Evolutionary conservation across 2,329 filamentous ascomycete species (phyloP), one percentile per base, ranked within the genome.

Genomic region (Trichothecium roseum): DNA sequence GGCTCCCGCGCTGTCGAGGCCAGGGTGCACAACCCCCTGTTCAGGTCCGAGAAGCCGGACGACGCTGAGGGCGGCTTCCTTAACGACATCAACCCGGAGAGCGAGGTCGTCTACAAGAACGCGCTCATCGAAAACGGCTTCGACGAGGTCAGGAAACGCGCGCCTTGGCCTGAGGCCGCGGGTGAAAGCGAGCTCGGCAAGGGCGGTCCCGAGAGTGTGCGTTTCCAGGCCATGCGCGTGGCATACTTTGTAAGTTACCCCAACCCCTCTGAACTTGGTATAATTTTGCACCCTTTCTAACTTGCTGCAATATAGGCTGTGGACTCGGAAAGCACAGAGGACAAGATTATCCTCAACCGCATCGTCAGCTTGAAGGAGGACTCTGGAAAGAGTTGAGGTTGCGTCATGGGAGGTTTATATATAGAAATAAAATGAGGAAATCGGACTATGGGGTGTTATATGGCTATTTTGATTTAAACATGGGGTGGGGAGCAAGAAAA

Each of bases 361-460:
- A 95, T 96, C 50, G 88, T 96, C 16, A 84, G 82, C 32, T 60
- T 95, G 51, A 94, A 94, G 65, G 88, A 94, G 60, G 85, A 93
- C 52, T 64, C 73, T n/a, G 77, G 77, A 37, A 87, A 87, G 68
- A 45, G 39, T 24, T 36, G 20, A 38, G 20, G 10, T 6, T 24
- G 20, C 6, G 37, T n/a, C 20, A 15, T 32, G 30, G 15, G 13
- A n/a, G 18, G n/a, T n/a, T n/a, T n/a, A 18, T 15, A 15, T 32
- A n/a, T 30, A 17, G n/a, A 14, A 17, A 30, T 6, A 30, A 30
- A 30, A 14, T 6, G 28, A 24, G 20, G 20, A 10, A 10, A 24
- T 24, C 10, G 20, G 20, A 6, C 20, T 6, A 24, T 10, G 20
- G 20, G 20, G 20, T 24, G 20, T 24, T 24, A n/a, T 10, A 24